Evolutionary conservation across 2,329 filamentous ascomycete genomes (phyloP).

Genomic region (Geosmithia putterillii): DNA sequence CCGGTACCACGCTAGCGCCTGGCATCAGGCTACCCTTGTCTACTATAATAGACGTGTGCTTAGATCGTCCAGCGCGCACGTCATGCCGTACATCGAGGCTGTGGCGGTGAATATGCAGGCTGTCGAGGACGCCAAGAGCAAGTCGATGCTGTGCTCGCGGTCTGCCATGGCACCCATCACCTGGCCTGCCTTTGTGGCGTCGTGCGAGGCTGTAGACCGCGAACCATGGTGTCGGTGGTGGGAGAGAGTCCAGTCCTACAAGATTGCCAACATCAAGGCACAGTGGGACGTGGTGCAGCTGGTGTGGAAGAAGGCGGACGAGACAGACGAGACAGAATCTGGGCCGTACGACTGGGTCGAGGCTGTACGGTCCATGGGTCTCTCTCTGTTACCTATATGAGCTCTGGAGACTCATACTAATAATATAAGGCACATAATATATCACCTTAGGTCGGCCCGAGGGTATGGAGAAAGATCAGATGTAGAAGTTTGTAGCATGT

Average conservation of each 20-base stretch:
- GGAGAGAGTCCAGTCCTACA: neutral
- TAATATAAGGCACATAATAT: neutral
- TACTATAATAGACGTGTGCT: conserved; percentile 1
- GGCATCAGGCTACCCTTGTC: neutral
- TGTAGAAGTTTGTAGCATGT: too few species aligned
- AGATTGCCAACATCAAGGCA: neutral
- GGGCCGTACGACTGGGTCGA: neutral
- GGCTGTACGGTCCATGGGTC: neutral
- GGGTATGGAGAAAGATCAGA: too few species aligned
- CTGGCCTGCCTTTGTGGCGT: neutral
- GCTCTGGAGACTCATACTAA: neutral
- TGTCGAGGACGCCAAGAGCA: neutral
- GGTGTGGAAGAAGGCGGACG: neutral
- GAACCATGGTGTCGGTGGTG: neutral
- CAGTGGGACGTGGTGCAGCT: conserved; percentile 1
- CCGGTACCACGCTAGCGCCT: neutral
- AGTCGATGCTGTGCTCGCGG: neutral
- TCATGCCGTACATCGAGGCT: neutral
- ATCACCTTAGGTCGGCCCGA: too few species aligned
- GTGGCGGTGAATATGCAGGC: neutral
- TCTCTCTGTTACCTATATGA: neutral
- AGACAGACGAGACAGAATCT: neutral
- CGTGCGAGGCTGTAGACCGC: neutral
- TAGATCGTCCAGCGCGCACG: neutral
- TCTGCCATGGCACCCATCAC: neutral